Percentiles rank a stretch among this genome's conserved stretches.
Evolutionary conservation across 768 basidiomycete genomes (phyloP).

Genomic region (Leccinum longicurvipes): DNA sequence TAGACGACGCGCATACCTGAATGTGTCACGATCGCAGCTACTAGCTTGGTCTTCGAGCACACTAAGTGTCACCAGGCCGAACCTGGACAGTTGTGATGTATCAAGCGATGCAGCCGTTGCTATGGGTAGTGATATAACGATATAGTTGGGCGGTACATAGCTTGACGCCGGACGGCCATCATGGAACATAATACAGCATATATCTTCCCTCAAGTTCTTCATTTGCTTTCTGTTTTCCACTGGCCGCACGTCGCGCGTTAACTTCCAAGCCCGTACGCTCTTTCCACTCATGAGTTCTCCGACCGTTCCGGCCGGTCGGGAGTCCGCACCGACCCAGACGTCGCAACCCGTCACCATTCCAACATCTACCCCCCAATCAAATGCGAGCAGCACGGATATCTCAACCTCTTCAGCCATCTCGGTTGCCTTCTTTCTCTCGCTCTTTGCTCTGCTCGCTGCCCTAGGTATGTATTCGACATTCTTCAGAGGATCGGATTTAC

Average conservation of each 20-base stretch:
- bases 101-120: constrained; percentile 12
- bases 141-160: constrained; percentile 5
- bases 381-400: neutral
- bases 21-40: too few relatives aligned
- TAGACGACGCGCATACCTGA: too few relatives aligned
- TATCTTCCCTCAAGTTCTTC: too few relatives aligned
- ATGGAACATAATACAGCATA: neutral
- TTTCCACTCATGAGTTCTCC: constrained; percentile 7
- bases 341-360: neutral
- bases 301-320: constrained; percentile 5
- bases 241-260: constrained; percentile 2
- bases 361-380: neutral
- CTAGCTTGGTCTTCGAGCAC: too few relatives aligned
- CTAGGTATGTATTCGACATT: constrained; percentile 23
- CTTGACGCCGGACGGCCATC: neutral
- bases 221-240: too few relatives aligned
- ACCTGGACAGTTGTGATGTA: neutral
- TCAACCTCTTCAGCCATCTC: constrained; percentile 1
- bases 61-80: neutral
- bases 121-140: constrained; percentile 12
- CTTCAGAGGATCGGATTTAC: neutral
- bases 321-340: constrained; percentile 2
- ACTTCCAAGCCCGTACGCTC: neutral
- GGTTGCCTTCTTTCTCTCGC: constrained; percentile 11
- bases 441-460: constrained; percentile 16